A percentile compares a stretch with the other conserved stretches of the same genome.
phyloP scores from a whole-genome alignment of 371 early-diverging fungal genomes.

The Umbelopsis sp. region DNA sequence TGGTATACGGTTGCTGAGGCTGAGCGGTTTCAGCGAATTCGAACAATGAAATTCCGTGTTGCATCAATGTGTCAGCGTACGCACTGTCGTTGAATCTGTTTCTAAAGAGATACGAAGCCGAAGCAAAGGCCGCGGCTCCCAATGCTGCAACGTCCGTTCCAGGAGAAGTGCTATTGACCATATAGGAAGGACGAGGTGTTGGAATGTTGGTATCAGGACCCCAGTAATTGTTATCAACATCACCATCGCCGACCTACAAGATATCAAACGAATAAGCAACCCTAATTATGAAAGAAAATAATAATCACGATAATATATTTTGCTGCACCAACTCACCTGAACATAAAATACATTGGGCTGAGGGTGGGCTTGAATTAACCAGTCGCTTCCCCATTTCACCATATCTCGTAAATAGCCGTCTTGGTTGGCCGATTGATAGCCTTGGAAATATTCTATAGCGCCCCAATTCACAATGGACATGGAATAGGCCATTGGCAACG shows the following conservation, averaged over 20 bases:
- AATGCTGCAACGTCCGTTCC: slow-evolving; percentile 67
- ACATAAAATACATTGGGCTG: slow-evolving; percentile 49
- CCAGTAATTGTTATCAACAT: slow-evolving; percentile 48
- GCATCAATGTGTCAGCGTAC: slow-evolving; percentile 42
- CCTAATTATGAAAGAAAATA: too few species aligned
- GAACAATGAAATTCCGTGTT: slow-evolving; percentile 49
- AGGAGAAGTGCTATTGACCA: slow-evolving; percentile 45
- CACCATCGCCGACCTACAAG: slow-evolving; percentile 38
- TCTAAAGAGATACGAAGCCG: slow-evolving; percentile 58
- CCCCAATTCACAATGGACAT: slow-evolving; percentile 61
- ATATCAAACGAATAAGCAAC: too few species aligned
- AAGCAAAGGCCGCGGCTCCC: slow-evolving; percentile 66
- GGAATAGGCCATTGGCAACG: slow-evolving; percentile 59
- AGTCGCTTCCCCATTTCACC: slow-evolving; percentile 69
- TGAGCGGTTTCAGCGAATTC: slow-evolving; percentile 51
- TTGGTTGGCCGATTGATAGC: slow-evolving; percentile 59
- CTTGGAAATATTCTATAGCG: slow-evolving; percentile 58
- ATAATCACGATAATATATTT: too few species aligned
- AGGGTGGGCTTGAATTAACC: slow-evolving; percentile 66
- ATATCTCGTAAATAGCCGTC: slow-evolving; percentile 47
- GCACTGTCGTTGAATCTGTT: slow-evolving; percentile 51
- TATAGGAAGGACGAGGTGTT: slow-evolving; percentile 57
- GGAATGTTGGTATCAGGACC: slow-evolving; percentile 59
- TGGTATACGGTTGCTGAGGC: slow-evolving; percentile 59
- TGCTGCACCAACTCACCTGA: slow-evolving; percentile 26